Percentiles rank a stretch among this genome's conserved stretches.
Evolutionary conservation across 23 red algal genomes (phyloP).

Genomic region (Gracilaria domingensis): DNA sequence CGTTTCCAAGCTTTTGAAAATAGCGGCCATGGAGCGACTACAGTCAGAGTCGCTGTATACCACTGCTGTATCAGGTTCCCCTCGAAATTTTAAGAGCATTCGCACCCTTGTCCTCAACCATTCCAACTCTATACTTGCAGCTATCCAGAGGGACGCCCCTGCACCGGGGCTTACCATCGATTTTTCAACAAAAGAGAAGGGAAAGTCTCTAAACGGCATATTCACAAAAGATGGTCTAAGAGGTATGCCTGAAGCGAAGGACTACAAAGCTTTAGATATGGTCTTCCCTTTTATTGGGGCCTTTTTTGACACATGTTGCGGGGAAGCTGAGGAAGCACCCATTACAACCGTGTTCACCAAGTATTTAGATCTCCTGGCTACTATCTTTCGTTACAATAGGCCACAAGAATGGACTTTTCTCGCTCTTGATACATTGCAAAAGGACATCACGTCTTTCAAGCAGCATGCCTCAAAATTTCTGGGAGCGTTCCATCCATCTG

Average conservation of each 20-base stretch:
- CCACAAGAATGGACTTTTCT: neutral
- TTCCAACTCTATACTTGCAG: constrained; percentile 7
- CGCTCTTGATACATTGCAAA: neutral
- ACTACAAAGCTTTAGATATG: constrained; percentile 51
- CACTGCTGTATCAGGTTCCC: neutral
- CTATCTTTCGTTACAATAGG: neutral
- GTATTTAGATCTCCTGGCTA: constrained; percentile 35
- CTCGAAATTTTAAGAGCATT: neutral
- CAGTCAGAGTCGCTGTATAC: neutral
- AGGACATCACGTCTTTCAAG: constrained; percentile 17
- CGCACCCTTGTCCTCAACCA: neutral
- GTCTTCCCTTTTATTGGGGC: constrained; percentile 56
- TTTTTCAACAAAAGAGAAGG: neutral
- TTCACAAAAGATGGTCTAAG: constrained; percentile 8
- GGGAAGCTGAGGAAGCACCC: constrained; percentile 21
- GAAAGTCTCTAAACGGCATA: neutral
- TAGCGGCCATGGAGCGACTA: constrained; percentile 19
- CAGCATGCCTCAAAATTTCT: neutral
- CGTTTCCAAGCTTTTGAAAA: constrained; percentile 16
- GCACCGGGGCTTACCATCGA: neutral
- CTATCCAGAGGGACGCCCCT: neutral
- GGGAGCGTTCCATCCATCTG: constrained; percentile 4
- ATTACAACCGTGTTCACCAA: constrained; percentile 20
- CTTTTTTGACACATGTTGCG: constrained; percentile 17
- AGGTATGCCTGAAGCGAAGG: constrained; percentile 40